phyloP scores from a whole-genome alignment of 306 rosid genomes.

The Alnus glutinosa region DNA sequence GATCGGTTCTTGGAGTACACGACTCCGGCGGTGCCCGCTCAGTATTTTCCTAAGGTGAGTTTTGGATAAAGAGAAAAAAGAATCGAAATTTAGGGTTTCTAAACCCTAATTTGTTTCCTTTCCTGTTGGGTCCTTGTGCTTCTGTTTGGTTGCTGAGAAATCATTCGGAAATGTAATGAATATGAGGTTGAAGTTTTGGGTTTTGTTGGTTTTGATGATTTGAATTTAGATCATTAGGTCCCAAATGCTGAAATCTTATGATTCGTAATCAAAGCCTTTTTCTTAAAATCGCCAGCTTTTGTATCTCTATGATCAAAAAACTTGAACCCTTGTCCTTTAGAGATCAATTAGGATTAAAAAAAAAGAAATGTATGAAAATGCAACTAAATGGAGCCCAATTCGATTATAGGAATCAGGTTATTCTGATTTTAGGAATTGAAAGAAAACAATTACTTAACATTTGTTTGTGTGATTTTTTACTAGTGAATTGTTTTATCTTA shows the following conservation, averaged over 20 bases:
- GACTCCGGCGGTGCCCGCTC: conserved; percentile 68
- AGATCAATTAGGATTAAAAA: neutral
- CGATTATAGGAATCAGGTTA: neutral
- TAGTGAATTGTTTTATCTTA: neutral
- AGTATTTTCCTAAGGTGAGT: conserved; percentile 59
- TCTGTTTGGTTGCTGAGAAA: neutral
- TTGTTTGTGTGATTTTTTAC: neutral
- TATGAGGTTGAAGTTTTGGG: neutral
- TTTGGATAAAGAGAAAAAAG: neutral
- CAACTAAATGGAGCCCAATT: neutral
- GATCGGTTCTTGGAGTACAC: conserved; percentile 76
- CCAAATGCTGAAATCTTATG: neutral
- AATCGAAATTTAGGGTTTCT: neutral
- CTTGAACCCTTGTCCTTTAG: neutral
- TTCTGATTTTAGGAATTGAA: neutral
- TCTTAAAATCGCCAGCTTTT: neutral
- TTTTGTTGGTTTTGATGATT: neutral
- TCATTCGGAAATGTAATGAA: neutral
- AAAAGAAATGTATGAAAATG: neutral
- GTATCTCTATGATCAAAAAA: neutral
- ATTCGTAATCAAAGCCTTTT: neutral
- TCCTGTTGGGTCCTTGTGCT: neutral
- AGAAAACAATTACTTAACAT: neutral
- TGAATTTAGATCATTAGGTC: neutral
- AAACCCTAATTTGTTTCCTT: conserved; percentile 1